Conservation (phyloP, 2,329 filamentous ascomycete genomes). For the Aspergillus sp. region DNA sequence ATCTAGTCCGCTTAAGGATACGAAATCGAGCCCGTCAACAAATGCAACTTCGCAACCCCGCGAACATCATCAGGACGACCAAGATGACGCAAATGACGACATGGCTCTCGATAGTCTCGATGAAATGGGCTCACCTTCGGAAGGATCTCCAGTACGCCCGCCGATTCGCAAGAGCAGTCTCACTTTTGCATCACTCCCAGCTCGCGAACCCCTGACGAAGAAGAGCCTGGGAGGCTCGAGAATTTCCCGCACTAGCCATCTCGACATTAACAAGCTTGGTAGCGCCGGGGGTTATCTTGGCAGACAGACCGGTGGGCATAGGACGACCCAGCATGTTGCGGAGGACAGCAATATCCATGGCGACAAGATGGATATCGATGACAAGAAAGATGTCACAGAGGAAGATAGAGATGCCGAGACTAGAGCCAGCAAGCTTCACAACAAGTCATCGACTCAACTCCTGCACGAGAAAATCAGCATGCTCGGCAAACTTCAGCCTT, state of each 20-base stretch:
- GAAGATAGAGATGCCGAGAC: constrained; percentile 52
- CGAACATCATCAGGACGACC: constrained; percentile 21
- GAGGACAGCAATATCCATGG: constrained; percentile 50
- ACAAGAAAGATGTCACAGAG: constrained; percentile 54
- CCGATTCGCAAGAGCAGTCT: constrained; percentile 90
- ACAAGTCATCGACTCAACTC: constrained; percentile 89
- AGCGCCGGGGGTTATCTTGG: constrained; percentile 65
- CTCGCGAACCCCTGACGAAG: constrained; percentile 83
- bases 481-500: constrained; percentile 59
- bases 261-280: constrained; percentile 60
- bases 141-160: constrained; percentile 57
- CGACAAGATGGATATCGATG: constrained; percentile 53
- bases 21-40: constrained; percentile 19
- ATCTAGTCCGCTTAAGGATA: constrained; percentile 12
- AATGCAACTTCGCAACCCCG: constrained; percentile 17
- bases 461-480: constrained; percentile 90
- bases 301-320: constrained; percentile 66
- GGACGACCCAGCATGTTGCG: constrained; percentile 35
- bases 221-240: constrained; percentile 75
- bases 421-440: constrained; percentile 63
- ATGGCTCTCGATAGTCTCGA: constrained; percentile 43
- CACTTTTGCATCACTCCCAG: constrained; percentile 89
- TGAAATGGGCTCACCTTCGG: constrained; percentile 52
- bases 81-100: constrained; percentile 33
- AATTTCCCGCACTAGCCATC: constrained; percentile 73